Evolutionary conservation across 2,329 filamentous ascomycete species (phyloP), one percentile per base, ranked within the genome.

Genomic region (Aspergillus vadensis): DNA sequence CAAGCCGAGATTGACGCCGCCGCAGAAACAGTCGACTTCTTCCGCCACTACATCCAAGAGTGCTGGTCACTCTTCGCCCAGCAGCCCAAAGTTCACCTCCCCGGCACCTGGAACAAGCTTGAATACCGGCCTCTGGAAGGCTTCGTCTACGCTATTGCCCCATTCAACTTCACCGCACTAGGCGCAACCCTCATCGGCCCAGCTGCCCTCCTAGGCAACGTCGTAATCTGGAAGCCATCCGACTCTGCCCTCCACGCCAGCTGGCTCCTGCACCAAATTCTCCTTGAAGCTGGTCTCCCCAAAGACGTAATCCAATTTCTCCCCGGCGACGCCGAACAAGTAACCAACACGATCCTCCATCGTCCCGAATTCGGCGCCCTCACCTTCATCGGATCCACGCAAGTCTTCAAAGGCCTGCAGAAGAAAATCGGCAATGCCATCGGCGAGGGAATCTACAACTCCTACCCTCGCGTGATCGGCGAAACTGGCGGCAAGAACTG

Each of bases 1-100:
- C 94, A 98, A 79, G 94, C 94, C n/a, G 94, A 98, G 83, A 97
- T 98, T 65, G 94, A 98, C 77, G 85, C 92, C 41, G 93, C 93
- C 17, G 94, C 94, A 10, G 94, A 98, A 83, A 80, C 96, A 67
- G 89, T 86, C 67, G 94, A 98, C 76, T 97, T 98, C 80, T 81
- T 98, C 74, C 87, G 92, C 73, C 80, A 97, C 82, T 95, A 95
- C 73, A 92, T 97, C 56, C 87, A 93, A 75, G 97, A 94, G 73
- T 94, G 93, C 39, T 89, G 96, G 79, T 90, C 97, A 75, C 82
- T 96, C 57, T 97, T 96, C 75, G 85, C 86, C 32, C 88, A 92
- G 74, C 94, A 98, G 78, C 94, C 94, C 14, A 84, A 82, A 15
- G 84, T 83, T 54, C 91, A 95, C 81, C 88, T 97, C 79, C 83